Conservation (phyloP, 768 basidiomycete genomes). For the Cystobasidium tubakii region DNA sequence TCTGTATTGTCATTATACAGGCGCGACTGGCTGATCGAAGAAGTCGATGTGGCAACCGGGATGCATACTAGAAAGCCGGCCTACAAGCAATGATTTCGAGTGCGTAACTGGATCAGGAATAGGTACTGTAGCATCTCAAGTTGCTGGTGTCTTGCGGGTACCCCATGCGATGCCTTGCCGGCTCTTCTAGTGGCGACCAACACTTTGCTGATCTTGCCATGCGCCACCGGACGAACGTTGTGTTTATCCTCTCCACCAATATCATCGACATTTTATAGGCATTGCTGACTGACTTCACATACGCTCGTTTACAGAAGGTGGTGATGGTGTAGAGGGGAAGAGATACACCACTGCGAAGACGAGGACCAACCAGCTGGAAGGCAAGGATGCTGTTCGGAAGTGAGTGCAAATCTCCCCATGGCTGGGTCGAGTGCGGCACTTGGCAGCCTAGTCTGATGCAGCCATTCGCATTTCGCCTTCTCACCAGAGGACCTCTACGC, state of each 20-base stretch:
- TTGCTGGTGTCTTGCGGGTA: too few relatives aligned
- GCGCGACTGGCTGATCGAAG: too few relatives aligned
- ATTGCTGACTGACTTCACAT: neutral
- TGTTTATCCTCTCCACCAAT: neutral
- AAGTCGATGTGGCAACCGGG: too few relatives aligned
- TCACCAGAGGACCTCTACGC: slow-evolving; percentile 26
- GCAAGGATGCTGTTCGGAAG: slow-evolving; percentile 7
- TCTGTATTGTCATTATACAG: too few relatives aligned
- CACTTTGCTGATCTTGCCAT: neutral
- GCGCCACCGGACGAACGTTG: neutral
- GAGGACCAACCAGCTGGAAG: neutral
- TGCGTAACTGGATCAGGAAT: too few relatives aligned
- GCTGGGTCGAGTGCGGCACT: too few relatives aligned
- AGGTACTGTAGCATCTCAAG: too few relatives aligned
- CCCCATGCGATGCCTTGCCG: too few relatives aligned
- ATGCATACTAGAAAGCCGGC: too few relatives aligned
- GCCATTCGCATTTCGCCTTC: neutral
- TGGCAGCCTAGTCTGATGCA: too few relatives aligned
- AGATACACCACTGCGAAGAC: neutral
- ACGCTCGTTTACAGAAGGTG: neutral
- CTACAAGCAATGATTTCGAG: too few relatives aligned
- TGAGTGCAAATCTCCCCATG: neutral
- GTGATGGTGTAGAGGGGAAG: neutral
- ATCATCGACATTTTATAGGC: neutral
- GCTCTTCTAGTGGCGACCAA: neutral